These are phyloP conservation scores for Zalerion maritima DNA, from an alignment of 495 filamentous ascomycete species.

Conservation along the genomic window DNA sequence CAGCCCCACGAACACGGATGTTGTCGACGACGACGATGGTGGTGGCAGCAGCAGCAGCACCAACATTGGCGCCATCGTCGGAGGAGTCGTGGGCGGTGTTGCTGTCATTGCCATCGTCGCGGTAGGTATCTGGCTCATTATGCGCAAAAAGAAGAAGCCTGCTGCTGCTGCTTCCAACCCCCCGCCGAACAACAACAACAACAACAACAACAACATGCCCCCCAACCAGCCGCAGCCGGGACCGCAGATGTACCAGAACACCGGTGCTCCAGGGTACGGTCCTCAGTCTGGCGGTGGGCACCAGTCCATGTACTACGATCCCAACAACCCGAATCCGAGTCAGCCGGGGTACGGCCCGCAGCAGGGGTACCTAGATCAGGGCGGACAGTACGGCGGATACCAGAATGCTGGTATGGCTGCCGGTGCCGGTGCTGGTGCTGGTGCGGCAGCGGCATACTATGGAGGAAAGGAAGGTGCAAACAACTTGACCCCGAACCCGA, in stretches of 20 bases:
- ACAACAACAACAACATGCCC: too few relatives aligned
- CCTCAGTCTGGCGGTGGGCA: neutral
- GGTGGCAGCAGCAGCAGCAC: slow-evolving; percentile 11
- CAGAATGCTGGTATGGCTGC: slow-evolving; percentile 13
- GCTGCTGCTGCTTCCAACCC: too few relatives aligned
- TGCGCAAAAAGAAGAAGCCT: slow-evolving; percentile 19
- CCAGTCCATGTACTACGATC: neutral
- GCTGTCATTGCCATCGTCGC: slow-evolving; percentile 26
- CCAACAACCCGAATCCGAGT: slow-evolving; percentile 1
- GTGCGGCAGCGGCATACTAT: too few relatives aligned
- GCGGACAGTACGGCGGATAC: slow-evolving; percentile 6
- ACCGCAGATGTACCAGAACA: slow-evolving; percentile 8
- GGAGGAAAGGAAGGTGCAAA: too few relatives aligned
- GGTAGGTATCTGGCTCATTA: slow-evolving; percentile 22
- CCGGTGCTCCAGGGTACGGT: slow-evolving; percentile 1
- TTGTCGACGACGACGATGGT: slow-evolving; percentile 1
- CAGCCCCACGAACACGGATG: neutral
- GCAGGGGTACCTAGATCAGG: slow-evolving; percentile 8
- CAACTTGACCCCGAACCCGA: slow-evolving; percentile 5
- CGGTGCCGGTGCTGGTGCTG: slow-evolving; percentile 2
- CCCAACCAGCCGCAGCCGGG: slow-evolving; percentile 3
- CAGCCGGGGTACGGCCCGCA: slow-evolving; percentile 12
- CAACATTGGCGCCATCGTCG: slow-evolving; percentile 28
- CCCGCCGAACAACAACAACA: too few relatives aligned
- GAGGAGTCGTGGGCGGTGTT: slow-evolving; percentile 34